A percentile compares a stretch with the other conserved stretches of the same genome.
Evolutionary conservation across 148 eudicot species (phyloP).

Genomic region (Arctostaphylos glauca): DNA sequence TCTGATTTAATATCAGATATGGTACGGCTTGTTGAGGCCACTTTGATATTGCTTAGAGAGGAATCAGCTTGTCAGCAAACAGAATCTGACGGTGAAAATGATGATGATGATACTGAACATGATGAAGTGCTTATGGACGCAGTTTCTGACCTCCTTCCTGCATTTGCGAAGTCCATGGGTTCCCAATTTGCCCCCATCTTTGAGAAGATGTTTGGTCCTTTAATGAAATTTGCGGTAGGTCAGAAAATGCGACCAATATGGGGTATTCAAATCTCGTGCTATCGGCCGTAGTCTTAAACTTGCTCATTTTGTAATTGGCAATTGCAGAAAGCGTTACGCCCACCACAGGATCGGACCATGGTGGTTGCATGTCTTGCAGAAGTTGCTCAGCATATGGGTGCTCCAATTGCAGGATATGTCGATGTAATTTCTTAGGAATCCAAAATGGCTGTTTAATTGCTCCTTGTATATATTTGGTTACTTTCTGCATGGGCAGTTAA

Average conservation of each 20-base stretch:
- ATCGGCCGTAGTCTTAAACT: not conserved
- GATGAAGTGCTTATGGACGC: conserved; percentile 99
- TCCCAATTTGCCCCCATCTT: conserved; percentile 82
- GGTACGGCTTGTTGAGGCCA: conserved; percentile 72
- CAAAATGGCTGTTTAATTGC: not conserved
- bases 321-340: conserved; percentile 81
- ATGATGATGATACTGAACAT: conserved; percentile 76
- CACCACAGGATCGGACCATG: conserved; percentile 96
- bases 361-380: conserved; percentile 98
- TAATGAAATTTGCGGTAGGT: conserved; percentile 92
- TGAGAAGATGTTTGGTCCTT: conserved; percentile 62
- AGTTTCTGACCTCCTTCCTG: conserved; percentile 96
- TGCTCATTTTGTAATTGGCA: conserved; percentile 18
- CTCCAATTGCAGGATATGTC: conserved; percentile 77
- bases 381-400: conserved; percentile 98
- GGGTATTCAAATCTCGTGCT: not conserved
- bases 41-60: conserved; percentile 64
- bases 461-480: not conserved
- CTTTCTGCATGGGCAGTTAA: not conserved
- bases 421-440: conserved; percentile 52
- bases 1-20: conserved; percentile 45
- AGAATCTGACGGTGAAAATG: conserved; percentile 83
- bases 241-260: not conserved
- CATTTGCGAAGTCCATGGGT: conserved; percentile 91
- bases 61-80: conserved; percentile 72